Base-by-base conservation (phyloP, 2,329 filamentous ascomycete genomes). In the Davidsoniella eucalypti region DNA sequence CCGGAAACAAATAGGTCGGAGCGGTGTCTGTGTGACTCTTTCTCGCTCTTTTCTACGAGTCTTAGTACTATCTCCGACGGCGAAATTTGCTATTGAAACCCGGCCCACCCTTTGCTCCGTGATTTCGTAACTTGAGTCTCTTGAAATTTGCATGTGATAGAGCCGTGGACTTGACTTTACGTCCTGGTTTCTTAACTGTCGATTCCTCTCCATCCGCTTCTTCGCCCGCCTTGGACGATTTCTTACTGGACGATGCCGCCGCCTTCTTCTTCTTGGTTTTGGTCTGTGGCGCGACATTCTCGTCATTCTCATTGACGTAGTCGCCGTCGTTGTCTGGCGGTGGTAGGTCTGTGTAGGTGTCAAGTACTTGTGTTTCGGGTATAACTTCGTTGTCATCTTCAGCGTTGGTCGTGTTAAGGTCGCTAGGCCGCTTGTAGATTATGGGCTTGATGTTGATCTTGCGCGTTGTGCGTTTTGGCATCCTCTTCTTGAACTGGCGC, bases 401-500 rank as follows among this genome's bases (percentile, higher is more conserved):
- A 0, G 63, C 60, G 1, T 63, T 62, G 4, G 8, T 33, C 8
- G 7, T 61, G 58, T 9, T 12, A 5, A 33, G 2, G 59, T 57
- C 57, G 14, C 61, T 55, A 18, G 72, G 69, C 37, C 77, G 70
- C 58, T 71, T 73, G 5, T 61, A 60, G 50, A 67, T 61, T 0
- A 64, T 71, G 2, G 76, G 76, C 54, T 66, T 70, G 67, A 82
- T 84, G 53, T 80, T 87, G 50, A 75, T 71, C 44, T 72, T 69
- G 54, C 80, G 71, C 2, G 85, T 90, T 50, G 84, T 86, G 54
- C 85, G 72, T 68, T 92, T 92, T 61, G 84, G 75, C 0, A 84
- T 84, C 67, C 84, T 85, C 73, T 92, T 92, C 70, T 88, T 90
- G 69, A 75, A 90, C 1, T 76, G 64, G 49, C 71, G 75, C 37